Base-by-base conservation (phyloP, 2,329 filamentous ascomycete genomes). In the Ambrosiella beaveri region DNA sequence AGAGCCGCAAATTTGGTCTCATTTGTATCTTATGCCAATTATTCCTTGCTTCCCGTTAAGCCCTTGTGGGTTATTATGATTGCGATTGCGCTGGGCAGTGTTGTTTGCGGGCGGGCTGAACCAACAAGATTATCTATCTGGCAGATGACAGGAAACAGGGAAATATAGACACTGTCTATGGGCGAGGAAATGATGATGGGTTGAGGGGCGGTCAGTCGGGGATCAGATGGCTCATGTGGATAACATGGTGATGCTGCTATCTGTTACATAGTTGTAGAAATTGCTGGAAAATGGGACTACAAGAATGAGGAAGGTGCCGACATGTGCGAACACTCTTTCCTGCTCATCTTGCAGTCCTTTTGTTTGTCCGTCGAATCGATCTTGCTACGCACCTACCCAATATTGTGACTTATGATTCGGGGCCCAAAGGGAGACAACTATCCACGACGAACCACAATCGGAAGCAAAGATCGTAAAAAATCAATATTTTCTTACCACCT, bases 21-120 rank as follows among this genome's bases (percentile, higher is more conserved):
- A 52, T 45, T 37, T 41, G 39, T 11, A 47, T 45, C 5, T 55
- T 40, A 19, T 36, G 38, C 45, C 27, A 9, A 35, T 47, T 12
- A 41, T 47, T 8, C 27, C 40, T 17, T 56, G 38, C 19, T 37
- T 40, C 40, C 54, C 40, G 15, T 45, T 45, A 27, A 35, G n/a
- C n/a, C 35, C 51, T 45, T 53, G 50, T 17, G 39, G 41, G 27
- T 58, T 39, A 15, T 41, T 5, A 2, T 58, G 49, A 35, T 51
- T 52, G 37, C 54, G 56, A 58, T 39, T 53, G 51, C 15, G 44
- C 44, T 47, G 44, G 44, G 44, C 44, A 47, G 44, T 47, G 44
- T 47, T 47, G n/a, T 13, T 47, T 47, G 44, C 11, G 44, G 44
- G n/a, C 44, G 5, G 44, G 44, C 11, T 47, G 11, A 47, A 47